Conservation (phyloP, 2,329 filamentous ascomycete genomes). For the Sporothrix euskadiensis region DNA sequence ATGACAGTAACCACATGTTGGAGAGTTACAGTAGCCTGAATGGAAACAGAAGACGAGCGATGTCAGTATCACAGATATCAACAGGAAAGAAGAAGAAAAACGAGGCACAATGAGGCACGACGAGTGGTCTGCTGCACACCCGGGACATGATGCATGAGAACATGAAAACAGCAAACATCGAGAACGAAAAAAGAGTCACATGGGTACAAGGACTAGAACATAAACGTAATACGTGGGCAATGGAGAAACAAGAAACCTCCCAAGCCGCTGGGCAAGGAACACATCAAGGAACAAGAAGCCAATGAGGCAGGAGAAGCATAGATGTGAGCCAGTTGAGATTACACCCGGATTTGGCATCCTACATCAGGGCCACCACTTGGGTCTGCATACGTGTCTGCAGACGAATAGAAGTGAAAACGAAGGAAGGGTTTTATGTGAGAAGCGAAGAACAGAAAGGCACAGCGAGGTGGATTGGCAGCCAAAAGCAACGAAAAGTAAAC, state of each 20-base stretch:
- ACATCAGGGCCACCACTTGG: slow-evolving; percentile 1
- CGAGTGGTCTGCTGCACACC: neutral
- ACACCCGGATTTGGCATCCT: slow-evolving; percentile 3
- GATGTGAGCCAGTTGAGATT: neutral
- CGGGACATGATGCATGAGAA: neutral
- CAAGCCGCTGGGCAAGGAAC: slow-evolving; percentile 3
- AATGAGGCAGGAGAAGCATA: neutral
- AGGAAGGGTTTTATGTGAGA: neutral
- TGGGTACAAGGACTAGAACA: neutral
- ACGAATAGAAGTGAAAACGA: neutral
- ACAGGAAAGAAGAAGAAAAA: neutral
- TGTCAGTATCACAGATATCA: neutral
- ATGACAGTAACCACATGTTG: slow-evolving; percentile 30
- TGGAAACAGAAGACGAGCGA: neutral
- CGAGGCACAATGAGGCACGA: neutral
- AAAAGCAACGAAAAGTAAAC: neutral
- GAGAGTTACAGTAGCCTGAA: slow-evolving; percentile 29
- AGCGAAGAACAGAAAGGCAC: neutral
- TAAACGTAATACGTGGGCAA: slow-evolving; percentile 17
- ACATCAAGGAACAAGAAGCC: neutral
- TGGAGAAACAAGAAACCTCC: neutral
- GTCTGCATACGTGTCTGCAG: neutral
- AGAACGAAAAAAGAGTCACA: slow-evolving; percentile 23
- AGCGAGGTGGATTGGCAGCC: neutral
- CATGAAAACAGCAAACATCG: neutral